phyloP scores from a whole-genome alignment of 1,284 basidiomycete species.

The Ustilago crameri region DNA sequence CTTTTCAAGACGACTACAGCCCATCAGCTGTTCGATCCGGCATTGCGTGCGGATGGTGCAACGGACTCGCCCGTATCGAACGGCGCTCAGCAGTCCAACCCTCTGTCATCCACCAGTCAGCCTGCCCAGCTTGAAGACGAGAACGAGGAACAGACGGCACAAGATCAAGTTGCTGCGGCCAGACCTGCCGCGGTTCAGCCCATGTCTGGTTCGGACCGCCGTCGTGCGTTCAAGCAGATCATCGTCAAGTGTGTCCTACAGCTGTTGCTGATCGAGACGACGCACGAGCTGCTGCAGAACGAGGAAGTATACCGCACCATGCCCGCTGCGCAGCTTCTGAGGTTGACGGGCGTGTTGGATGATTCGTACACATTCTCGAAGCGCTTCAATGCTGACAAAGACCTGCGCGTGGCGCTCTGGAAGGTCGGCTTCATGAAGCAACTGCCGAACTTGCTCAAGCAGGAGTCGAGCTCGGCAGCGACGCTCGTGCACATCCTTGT shows the following conservation, averaged over 20 bases:
- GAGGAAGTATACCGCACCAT: conserved; percentile 85
- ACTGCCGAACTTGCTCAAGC: conserved; percentile 95
- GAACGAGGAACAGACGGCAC: neutral
- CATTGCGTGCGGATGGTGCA: conserved; percentile 76
- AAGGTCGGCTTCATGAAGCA: conserved; percentile 99
- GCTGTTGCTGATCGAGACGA: conserved; percentile 94
- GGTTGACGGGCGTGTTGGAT: conserved; percentile 92
- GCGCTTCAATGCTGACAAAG: conserved; percentile 98
- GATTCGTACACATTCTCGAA: conserved; percentile 97
- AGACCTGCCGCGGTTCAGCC: conserved; percentile 7
- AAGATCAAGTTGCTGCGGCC: too few relatives aligned
- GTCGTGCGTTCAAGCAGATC: conserved; percentile 96
- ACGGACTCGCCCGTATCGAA: conserved; percentile 26
- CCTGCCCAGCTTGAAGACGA: neutral
- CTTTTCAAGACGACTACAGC: conserved; percentile 98
- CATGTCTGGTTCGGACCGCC: conserved; percentile 77
- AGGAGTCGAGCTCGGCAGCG: conserved; percentile 95
- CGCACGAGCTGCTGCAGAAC: conserved; percentile 87
- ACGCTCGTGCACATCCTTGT: conserved; percentile 92
- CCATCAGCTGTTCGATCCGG: conserved; percentile 92
- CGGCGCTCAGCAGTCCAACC: conserved; percentile 18
- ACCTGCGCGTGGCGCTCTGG: conserved; percentile 94
- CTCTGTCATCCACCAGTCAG: conserved; percentile 23
- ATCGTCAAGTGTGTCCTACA: conserved; percentile 99
- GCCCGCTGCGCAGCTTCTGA: conserved; percentile 89